phyloP scores from a whole-genome alignment of 441 rosid genomes.

The Gossypium lobatum region DNA sequence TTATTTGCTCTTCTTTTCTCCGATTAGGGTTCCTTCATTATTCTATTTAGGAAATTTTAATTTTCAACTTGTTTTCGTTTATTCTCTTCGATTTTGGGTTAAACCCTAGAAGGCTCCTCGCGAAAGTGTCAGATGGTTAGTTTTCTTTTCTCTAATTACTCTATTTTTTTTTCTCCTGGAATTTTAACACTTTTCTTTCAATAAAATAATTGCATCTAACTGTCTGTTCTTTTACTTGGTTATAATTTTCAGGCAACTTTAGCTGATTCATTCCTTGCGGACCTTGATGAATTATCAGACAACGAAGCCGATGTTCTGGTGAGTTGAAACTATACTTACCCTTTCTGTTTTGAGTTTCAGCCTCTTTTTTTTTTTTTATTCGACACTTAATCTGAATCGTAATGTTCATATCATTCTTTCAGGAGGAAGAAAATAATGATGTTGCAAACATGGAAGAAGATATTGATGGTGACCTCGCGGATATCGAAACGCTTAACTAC shows the following conservation, averaged over 20 bases:
- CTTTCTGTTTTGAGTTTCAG: not conserved
- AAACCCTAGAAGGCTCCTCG: not conserved
- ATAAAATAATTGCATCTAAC: not conserved
- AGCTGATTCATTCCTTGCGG: slow-evolving; percentile 86
- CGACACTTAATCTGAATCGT: not conserved
- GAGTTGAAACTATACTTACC: slow-evolving; percentile 20
- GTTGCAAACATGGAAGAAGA: slow-evolving; percentile 65
- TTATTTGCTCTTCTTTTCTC: not conserved
- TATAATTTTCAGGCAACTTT: slow-evolving; percentile 56
- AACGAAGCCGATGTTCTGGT: slow-evolving; percentile 67
- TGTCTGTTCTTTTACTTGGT: not conserved
- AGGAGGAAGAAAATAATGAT: slow-evolving; percentile 72
- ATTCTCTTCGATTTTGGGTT: not conserved
- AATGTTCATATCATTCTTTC: not conserved
- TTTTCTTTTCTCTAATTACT: not conserved
- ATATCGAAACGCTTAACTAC: slow-evolving; percentile 61
- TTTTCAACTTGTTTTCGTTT: not conserved
- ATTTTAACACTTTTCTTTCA: too few species aligned
- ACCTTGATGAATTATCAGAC: slow-evolving; percentile 86
- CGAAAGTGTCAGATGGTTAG: slow-evolving; percentile 12
- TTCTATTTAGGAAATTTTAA: not conserved
- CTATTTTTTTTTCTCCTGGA: not conserved
- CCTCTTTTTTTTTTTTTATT: not conserved
- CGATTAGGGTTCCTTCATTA: not conserved
- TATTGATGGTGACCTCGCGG: slow-evolving; percentile 60